These are phyloP conservation scores for Hyphopichia khmerensis DNA, from an alignment of 1,139 yeast species.

Conservation along the genomic window DNA sequence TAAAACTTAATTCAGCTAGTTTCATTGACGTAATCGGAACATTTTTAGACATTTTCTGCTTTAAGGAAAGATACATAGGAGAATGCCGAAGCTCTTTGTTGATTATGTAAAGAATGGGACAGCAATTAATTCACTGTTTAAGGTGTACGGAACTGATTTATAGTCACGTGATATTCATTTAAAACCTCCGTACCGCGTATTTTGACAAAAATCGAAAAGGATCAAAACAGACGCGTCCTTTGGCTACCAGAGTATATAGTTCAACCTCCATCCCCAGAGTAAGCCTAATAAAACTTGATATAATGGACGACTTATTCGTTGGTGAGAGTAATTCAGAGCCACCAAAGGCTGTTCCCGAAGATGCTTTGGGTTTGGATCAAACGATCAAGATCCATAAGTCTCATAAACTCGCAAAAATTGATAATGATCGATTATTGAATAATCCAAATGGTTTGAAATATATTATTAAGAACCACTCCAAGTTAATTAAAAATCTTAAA, in stretches of 20 bases:
- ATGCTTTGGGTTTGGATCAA: slow-evolving; percentile 41
- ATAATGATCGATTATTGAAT: slow-evolving; percentile 49
- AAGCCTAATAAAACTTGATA: too few species aligned
- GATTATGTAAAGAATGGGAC: too few species aligned
- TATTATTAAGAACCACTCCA: slow-evolving; percentile 38
- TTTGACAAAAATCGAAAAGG: too few species aligned
- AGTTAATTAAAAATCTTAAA: slow-evolving; percentile 27
- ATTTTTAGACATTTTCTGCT: too few species aligned
- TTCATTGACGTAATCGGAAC: too few species aligned
- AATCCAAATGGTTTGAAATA: slow-evolving; percentile 47
- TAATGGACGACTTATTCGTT: background rate
- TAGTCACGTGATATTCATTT: too few species aligned
- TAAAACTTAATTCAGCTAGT: too few species aligned
- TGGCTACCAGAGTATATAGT: background rate
- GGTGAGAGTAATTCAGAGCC: background rate
- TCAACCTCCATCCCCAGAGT: background rate
- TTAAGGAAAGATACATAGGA: too few species aligned
- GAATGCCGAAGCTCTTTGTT: too few species aligned
- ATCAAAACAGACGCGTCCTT: background rate
- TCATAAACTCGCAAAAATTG: slow-evolving; percentile 42
- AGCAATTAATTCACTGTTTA: too few species aligned
- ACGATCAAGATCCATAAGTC: slow-evolving; percentile 32
- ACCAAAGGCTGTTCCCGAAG: slow-evolving; percentile 8
- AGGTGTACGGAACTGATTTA: too few species aligned
- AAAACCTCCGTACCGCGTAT: background rate